A percentile compares a stretch with the other conserved stretches of the same genome.
phyloP scores from a whole-genome alignment of 2,329 filamentous ascomycete genomes.

The Zalaria sp. region DNA sequence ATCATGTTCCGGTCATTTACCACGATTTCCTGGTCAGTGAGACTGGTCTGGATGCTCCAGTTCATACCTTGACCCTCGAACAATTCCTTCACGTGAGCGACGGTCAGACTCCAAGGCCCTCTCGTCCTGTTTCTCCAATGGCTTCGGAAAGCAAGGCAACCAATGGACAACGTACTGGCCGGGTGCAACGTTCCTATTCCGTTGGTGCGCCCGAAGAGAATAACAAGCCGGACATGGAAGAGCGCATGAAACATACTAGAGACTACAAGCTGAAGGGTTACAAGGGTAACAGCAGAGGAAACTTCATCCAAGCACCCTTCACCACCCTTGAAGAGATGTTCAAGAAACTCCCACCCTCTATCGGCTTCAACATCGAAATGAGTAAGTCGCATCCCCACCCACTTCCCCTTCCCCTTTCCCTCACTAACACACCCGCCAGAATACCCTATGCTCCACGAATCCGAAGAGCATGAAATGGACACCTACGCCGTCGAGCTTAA shows the following conservation, averaged over 20 bases:
- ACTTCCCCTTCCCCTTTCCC: neutral
- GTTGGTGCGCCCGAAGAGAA: constrained; percentile 37
- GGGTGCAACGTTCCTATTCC: constrained; percentile 41
- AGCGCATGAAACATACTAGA: constrained; percentile 93
- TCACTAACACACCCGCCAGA: constrained; percentile 31
- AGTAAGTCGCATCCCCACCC: constrained; percentile 32
- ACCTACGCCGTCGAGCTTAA: constrained; percentile 92
- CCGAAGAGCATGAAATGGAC: constrained; percentile 91
- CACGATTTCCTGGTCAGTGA: constrained; percentile 97
- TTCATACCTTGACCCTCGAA: constrained; percentile 86
- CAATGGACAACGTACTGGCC: constrained; percentile 10
- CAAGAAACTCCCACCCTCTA: constrained; percentile 61
- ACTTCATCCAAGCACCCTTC: constrained; percentile 91
- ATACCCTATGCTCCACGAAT: constrained; percentile 95
- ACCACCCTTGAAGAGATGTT: constrained; percentile 92
- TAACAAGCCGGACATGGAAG: constrained; percentile 42
- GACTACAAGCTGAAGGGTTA: constrained; percentile 91
- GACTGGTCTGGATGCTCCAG: constrained; percentile 90
- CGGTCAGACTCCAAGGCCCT: constrained; percentile 31
- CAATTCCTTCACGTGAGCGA: constrained; percentile 85
- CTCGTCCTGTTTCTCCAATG: constrained; percentile 32
- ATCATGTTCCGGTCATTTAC: constrained; percentile 95
- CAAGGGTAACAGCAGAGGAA: constrained; percentile 88
- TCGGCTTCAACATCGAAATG: constrained; percentile 98
- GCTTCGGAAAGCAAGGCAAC: constrained; percentile 3